Evolutionary conservation across 495 filamentous ascomycete genomes (phyloP).

Genomic region (Corynascus novoguineensis): DNA sequence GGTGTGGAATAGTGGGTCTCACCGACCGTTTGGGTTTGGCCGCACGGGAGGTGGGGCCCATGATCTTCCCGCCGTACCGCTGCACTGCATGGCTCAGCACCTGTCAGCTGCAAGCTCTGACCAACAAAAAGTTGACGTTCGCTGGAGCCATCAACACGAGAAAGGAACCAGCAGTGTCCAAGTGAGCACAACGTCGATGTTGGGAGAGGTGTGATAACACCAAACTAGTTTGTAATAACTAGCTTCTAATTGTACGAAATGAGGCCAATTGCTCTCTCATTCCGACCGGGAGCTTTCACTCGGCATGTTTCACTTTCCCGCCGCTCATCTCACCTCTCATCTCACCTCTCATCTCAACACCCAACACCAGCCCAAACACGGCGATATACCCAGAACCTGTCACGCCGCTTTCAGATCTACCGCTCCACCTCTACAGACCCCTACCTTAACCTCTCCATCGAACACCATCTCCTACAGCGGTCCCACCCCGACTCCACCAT

Average conservation of each 20-base stretch:
- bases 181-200: no score
- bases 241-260: not conserved
- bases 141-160: not conserved
- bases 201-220: no score
- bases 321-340: not conserved
- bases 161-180: no score
- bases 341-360: not conserved
- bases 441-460: conserved; percentile 92
- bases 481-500: conserved; percentile 63
- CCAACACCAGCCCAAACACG: not conserved
- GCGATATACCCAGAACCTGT: conserved; percentile 2
- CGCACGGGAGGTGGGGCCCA: conserved; percentile 5
- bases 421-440: conserved; percentile 68
- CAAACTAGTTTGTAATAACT: no score
- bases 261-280: conserved; percentile 1
- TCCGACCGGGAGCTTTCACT: not conserved
- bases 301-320: not conserved
- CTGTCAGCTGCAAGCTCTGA: not conserved
- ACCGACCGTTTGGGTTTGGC: not conserved
- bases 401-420: conserved; percentile 55
- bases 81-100: not conserved
- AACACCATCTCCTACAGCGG: conserved; percentile 78
- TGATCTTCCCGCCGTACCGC: not conserved
- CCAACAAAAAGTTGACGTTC: not conserved
- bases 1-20: not conserved